A percentile compares a stretch with the other conserved stretches of the same genome.
phyloP scores from a whole-genome alignment of 805 yeast genomes.

The Candida odintsovae region DNA sequence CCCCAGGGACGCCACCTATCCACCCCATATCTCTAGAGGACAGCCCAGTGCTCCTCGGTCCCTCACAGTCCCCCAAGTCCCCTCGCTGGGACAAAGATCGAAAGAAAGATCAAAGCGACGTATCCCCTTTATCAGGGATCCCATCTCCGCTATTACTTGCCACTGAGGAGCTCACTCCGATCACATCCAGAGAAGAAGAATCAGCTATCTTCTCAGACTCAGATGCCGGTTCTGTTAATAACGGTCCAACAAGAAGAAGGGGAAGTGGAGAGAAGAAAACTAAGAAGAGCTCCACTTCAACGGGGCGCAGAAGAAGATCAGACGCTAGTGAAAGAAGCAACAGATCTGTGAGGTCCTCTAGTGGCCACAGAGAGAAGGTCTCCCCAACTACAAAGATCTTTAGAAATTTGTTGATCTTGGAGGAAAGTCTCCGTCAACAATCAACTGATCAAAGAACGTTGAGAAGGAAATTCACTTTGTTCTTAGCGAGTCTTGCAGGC shows the following conservation, averaged over 20 bases:
- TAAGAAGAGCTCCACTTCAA: constrained; percentile 3
- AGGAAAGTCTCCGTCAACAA: constrained; percentile 80
- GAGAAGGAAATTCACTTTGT: constrained; percentile 40
- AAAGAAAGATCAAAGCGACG: neutral
- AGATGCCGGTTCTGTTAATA: constrained; percentile 23
- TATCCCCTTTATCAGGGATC: neutral
- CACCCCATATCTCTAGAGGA: neutral
- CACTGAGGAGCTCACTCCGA: constrained; percentile 20
- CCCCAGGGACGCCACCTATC: neutral
- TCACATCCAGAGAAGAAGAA: constrained; percentile 26
- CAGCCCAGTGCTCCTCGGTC: neutral
- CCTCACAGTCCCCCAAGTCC: neutral
- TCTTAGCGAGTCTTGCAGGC: constrained; percentile 36
- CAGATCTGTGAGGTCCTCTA: constrained; percentile 19
- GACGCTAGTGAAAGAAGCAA: constrained; percentile 22
- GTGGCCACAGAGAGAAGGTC: constrained; percentile 20
- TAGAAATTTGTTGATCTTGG: constrained; percentile 76
- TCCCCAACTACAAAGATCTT: constrained; percentile 67
- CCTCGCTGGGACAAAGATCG: neutral
- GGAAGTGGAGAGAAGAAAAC: constrained; percentile 3
- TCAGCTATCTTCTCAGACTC: constrained; percentile 25
- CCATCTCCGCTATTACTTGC: constrained; percentile 22
- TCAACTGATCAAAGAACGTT: constrained; percentile 63
- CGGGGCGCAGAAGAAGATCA: constrained; percentile 18
- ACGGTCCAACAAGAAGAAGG: constrained; percentile 5